Base-by-base conservation (phyloP, 2,329 filamentous ascomycete species). In the Colletotrichum tropicicola region DNA sequence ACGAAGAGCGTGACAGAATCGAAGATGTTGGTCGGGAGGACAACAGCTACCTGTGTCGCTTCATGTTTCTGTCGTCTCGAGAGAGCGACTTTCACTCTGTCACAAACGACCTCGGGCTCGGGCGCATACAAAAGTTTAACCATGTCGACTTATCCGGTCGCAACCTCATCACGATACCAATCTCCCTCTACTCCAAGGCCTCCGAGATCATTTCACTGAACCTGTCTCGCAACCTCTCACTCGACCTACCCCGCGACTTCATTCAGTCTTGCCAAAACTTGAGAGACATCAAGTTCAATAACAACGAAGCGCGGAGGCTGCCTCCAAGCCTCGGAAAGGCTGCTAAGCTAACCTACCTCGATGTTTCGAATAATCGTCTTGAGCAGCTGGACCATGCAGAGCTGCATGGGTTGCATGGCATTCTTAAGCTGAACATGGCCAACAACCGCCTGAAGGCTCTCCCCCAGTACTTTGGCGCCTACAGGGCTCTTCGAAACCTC, bases 21-120 rank as follows among this genome's bases (percentile, higher is more conserved):
- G 95, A 98, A 75, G 96, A 98, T 68, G 88, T 99, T 55, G 96
- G 96, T 27, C 89, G 96, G 61, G 96, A 99, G 77, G 96, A 99
- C 81, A 97, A 98, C 77, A 97, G 94, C 75, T 99, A 98, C 72
- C 86, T 99, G 12, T 97, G 94, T 74, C 92, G 96, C 6, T 98
- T 99, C 80, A 93, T 96, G 65, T 99, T 99, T 78, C 83, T 98
- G 63, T 94, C 95, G 15, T 91, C 92, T 19, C 92, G 95, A 72
- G 91, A 97, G 76, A 94, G 90, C 75, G 93, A 94, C 51, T 94
- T 87, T 72, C 89, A 91, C 68, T 85, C 90, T 44, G 79, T 77
- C 66, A 80, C 77, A 19, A 89, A 86, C 65, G 95, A 98, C 72
- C 87, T 94, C 52, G 92, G 91, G 25, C 89, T 97, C 68, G 89